Evolutionary conservation across 352 stramenopile genomes (phyloP), one percentile per base, ranked within the genome.

Genomic region (Phytopythium delawarense): DNA sequence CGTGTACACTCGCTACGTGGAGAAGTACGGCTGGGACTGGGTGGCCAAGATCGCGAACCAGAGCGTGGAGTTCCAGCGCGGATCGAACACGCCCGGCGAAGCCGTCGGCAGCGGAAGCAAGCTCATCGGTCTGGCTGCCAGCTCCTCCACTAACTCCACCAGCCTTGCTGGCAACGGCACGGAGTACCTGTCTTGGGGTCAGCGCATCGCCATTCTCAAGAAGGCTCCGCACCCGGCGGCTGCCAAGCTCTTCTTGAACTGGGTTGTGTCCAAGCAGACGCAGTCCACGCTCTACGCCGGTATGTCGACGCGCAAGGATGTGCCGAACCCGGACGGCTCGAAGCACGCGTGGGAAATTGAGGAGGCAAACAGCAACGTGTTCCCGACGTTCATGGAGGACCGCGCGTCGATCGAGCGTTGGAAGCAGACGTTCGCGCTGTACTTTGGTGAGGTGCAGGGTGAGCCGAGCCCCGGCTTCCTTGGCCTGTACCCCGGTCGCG

Each of bases 191-290:
- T 40, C 62, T 5, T 87, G 75, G 75, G 74, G 73, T 32, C 78
- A 87, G 62, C 74, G 75, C 63, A 70, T 85, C 35, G 75, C 76
- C 34, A 84, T 86, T 67, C 52, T 88, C 21, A 75, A 76, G 59
- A 83, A 88, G 61, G 72, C 72, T 34, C 79, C 75, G 60, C 71
- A 84, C 55, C 66, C 66, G 4, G 78, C 78, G 1, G 74, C 75
- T 1, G 73, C 75, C 57, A 87, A 87, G 66, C 66, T 87, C 21
- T 76, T 87, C 58, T 46, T 84, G 59, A 87, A 84, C 71, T 85
- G 78, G 75, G 54, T 73, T 50, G 40, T 78, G 23, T 73, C 64
- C 37, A 70, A 78, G 52, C 57, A 76, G 4, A 49, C 63, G 11
- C 74, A 87, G 62, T 70, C 53, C 46, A 72, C 57, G 8, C 21